Conservation (phyloP, 768 basidiomycete species). For the Kwoniella shandongensis region DNA sequence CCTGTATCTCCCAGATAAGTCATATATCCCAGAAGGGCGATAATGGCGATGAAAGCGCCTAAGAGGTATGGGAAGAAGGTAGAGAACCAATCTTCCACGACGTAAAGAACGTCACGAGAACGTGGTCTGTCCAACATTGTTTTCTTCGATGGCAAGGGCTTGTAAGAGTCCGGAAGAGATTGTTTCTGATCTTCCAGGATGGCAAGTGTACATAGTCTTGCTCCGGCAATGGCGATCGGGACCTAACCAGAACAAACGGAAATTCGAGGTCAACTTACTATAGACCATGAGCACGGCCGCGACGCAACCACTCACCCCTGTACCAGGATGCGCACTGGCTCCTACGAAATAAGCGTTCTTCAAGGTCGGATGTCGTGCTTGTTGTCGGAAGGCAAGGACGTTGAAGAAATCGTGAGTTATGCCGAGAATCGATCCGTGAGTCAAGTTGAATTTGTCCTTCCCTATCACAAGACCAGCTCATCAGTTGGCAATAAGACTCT, state of each 20-base stretch:
- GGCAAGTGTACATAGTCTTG: conserved; percentile 52
- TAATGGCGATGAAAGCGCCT: conserved; percentile 14
- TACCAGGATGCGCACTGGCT: conserved; percentile 57
- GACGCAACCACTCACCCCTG: conserved; percentile 43
- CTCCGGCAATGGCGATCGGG: conserved; percentile 55
- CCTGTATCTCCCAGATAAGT: too few relatives aligned
- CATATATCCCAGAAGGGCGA: too few relatives aligned
- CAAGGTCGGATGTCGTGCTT: conserved; percentile 50
- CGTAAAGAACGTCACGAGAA: conserved; percentile 9
- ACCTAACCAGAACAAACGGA: conserved; percentile 25
- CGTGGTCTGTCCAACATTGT: conserved; percentile 12
- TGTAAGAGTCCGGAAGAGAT: conserved; percentile 29
- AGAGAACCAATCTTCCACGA: conserved; percentile 8
- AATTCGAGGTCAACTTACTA: background rate
- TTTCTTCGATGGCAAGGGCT: conserved; percentile 5
- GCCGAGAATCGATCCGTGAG: conserved; percentile 56
- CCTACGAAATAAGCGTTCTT: conserved; percentile 56
- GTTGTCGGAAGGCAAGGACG: conserved; percentile 53
- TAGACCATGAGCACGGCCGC: background rate
- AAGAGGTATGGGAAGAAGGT: conserved; percentile 14
- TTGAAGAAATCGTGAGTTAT: conserved; percentile 55
- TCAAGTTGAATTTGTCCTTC: conserved; percentile 56
- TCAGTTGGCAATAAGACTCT: too few relatives aligned
- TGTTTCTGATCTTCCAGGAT: conserved; percentile 46
- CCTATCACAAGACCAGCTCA: conserved; percentile 26